Conservation (phyloP, 306 rosid genomes). For the Styphnolobium japonicum region DNA sequence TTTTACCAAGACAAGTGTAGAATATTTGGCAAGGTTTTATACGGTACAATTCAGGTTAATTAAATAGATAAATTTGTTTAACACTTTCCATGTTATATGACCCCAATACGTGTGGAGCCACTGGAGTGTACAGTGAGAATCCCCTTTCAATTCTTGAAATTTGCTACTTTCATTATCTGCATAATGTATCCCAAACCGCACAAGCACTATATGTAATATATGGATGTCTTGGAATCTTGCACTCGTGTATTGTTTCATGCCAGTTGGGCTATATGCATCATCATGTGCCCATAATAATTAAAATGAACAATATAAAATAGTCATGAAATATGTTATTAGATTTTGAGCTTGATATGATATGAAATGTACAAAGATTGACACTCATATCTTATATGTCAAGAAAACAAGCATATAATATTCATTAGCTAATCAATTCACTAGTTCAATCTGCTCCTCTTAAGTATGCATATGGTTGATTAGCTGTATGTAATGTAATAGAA, state of each 20-base stretch:
- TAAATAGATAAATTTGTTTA: not conserved
- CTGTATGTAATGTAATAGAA: not conserved
- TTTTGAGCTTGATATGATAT: no score
- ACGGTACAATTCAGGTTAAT: not conserved
- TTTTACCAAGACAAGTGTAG: not conserved
- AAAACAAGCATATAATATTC: not conserved
- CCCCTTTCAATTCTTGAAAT: slow-evolving; percentile 12
- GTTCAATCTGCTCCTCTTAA: not conserved
- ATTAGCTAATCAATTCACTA: not conserved
- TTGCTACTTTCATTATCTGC: slow-evolving; percentile 15
- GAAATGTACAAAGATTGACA: not conserved
- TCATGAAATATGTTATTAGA: not conserved
- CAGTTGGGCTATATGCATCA: slow-evolving; percentile 6
- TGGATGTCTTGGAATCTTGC: slow-evolving; percentile 21
- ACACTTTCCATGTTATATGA: not conserved
- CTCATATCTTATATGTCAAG: not conserved
- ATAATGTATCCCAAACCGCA: not conserved
- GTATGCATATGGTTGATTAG: not conserved
- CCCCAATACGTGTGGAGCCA: slow-evolving; percentile 22
- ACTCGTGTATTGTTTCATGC: slow-evolving; percentile 23
- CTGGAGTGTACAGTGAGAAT: slow-evolving; percentile 13
- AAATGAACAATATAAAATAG: not conserved
- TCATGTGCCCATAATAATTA: slow-evolving; percentile 19
- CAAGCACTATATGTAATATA: slow-evolving; percentile 22
- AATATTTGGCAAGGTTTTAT: not conserved